Evolutionary conservation across 2,329 filamentous ascomycete genomes (phyloP).

Genomic region (Peltaster fructicola): DNA sequence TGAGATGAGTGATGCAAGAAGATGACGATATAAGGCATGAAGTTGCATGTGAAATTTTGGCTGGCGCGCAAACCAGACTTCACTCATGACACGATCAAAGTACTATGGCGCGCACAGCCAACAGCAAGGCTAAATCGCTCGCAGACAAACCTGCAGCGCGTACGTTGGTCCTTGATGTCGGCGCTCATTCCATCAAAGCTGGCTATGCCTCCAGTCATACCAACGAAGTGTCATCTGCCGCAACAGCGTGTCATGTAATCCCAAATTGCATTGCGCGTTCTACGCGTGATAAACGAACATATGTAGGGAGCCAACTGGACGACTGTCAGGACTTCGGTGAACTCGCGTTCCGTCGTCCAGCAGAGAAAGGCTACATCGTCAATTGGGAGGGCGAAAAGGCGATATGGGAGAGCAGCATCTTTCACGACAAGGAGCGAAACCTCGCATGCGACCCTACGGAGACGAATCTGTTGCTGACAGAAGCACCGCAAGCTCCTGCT

Average conservation of each 20-base stretch:
- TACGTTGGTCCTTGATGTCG: constrained; percentile 86
- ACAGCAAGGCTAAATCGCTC: too few relatives aligned
- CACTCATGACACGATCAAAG: too few relatives aligned
- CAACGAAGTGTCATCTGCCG: constrained; percentile 16
- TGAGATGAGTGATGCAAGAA: too few relatives aligned
- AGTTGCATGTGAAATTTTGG: too few relatives aligned
- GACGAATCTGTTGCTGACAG: constrained; percentile 69
- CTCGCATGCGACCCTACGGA: constrained; percentile 53
- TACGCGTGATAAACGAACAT: constrained; percentile 59
- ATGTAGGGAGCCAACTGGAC: constrained; percentile 62
- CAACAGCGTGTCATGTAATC: constrained; percentile 46
- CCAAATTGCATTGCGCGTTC: constrained; percentile 75
- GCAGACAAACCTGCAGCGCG: constrained; percentile 8
- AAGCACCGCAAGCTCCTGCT: constrained; percentile 68
- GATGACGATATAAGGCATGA: too few relatives aligned
- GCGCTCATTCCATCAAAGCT: constrained; percentile 78
- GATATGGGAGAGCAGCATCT: constrained; percentile 83
- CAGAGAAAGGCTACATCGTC: constrained; percentile 87
- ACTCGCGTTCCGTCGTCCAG: constrained; percentile 66
- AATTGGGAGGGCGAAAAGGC: constrained; percentile 95
- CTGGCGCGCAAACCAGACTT: too few relatives aligned
- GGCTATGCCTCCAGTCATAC: constrained; percentile 36
- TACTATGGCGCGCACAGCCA: too few relatives aligned
- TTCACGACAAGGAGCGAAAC: constrained; percentile 38
- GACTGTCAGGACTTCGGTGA: constrained; percentile 80